Conservation (phyloP, 2,329 filamentous ascomycete species). For the Akanthomyces muscarius region DNA sequence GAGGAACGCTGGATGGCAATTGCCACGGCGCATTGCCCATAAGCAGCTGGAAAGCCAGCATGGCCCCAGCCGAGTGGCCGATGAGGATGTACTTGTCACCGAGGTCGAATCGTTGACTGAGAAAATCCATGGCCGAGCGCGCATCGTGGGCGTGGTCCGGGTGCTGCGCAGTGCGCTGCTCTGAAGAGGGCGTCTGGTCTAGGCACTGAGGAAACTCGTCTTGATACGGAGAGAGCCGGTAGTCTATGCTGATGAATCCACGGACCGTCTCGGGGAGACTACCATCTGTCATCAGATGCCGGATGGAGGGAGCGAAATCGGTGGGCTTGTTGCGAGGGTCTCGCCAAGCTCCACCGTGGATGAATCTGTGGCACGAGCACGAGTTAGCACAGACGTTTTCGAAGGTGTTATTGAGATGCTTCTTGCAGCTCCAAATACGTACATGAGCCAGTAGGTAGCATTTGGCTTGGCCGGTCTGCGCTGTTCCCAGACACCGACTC, state of each 20-base stretch:
- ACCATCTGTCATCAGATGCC: slow-evolving; percentile 34
- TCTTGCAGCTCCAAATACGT: slow-evolving; percentile 17
- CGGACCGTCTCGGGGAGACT: slow-evolving; percentile 40
- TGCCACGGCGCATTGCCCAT: slow-evolving; percentile 38
- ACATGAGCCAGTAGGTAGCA: slow-evolving; percentile 36
- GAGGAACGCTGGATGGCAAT: slow-evolving; percentile 22
- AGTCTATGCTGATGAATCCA: slow-evolving; percentile 61
- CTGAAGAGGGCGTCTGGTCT: slow-evolving; percentile 22
- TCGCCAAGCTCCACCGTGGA: slow-evolving; percentile 62
- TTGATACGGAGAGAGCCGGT: slow-evolving; percentile 50
- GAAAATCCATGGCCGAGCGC: slow-evolving; percentile 44
- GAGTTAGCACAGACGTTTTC: slow-evolving; percentile 4
- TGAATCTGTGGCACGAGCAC: slow-evolving; percentile 36
- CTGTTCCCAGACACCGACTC: slow-evolving; percentile 43
- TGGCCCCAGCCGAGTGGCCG: slow-evolving; percentile 62
- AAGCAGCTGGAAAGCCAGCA: slow-evolving; percentile 58
- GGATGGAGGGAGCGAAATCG: slow-evolving; percentile 44
- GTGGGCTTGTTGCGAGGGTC: slow-evolving; percentile 49
- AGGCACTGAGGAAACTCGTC: slow-evolving; percentile 8
- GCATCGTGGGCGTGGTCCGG: slow-evolving; percentile 59
- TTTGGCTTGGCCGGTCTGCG: slow-evolving; percentile 20
- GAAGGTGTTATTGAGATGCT: not conserved
- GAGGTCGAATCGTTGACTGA: slow-evolving; percentile 45
- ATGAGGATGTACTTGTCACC: slow-evolving; percentile 49
- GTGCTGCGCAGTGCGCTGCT: slow-evolving; percentile 46